A percentile compares a stretch with the other conserved stretches of the same genome.
These are phyloP conservation scores for Penicillium sp. DNA, from an alignment of 2,329 filamentous ascomycete species.

Conservation along the genomic window DNA sequence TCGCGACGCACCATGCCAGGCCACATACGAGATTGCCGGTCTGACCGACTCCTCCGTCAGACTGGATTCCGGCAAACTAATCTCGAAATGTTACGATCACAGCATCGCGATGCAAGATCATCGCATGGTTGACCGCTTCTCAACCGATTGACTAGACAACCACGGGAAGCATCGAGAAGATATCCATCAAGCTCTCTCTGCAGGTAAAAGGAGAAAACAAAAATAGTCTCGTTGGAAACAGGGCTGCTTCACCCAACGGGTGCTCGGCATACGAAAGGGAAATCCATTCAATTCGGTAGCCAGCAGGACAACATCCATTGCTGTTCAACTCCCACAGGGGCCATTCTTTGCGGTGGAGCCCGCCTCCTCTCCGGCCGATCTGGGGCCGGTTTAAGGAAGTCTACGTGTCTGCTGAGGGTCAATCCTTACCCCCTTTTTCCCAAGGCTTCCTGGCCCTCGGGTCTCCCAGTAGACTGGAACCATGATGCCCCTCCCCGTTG, in stretches of 20 bases:
- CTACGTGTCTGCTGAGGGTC: conserved; percentile 11
- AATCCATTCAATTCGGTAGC: conserved; percentile 7
- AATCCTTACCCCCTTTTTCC: conserved; percentile 19
- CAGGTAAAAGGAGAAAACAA: no score
- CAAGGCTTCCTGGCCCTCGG: conserved; percentile 15
- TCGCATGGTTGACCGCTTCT: conserved; percentile 19
- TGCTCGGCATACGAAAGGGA: conserved; percentile 11
- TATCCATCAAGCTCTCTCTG: background rate
- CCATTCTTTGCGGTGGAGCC: conserved; percentile 22
- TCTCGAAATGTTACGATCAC: no score
- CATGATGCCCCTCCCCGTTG: conserved; percentile 15
- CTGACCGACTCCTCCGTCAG: no score
- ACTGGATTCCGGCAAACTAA: no score
- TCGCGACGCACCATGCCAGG: no score
- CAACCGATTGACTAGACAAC: conserved; percentile 18
- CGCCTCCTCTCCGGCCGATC: conserved; percentile 14
- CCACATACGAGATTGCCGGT: no score
- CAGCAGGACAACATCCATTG: conserved; percentile 6
- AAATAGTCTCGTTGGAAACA: no score
- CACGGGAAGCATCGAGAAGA: conserved; percentile 2
- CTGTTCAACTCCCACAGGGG: conserved; percentile 1
- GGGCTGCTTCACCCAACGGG: no score
- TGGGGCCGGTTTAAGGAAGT: conserved; percentile 5
- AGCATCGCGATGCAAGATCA: background rate
- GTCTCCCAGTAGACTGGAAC: conserved; percentile 14